Evolutionary conservation across 495 filamentous ascomycete species (phyloP), one percentile per base, ranked within the genome.

Genomic region (Neurospora sp.): DNA sequence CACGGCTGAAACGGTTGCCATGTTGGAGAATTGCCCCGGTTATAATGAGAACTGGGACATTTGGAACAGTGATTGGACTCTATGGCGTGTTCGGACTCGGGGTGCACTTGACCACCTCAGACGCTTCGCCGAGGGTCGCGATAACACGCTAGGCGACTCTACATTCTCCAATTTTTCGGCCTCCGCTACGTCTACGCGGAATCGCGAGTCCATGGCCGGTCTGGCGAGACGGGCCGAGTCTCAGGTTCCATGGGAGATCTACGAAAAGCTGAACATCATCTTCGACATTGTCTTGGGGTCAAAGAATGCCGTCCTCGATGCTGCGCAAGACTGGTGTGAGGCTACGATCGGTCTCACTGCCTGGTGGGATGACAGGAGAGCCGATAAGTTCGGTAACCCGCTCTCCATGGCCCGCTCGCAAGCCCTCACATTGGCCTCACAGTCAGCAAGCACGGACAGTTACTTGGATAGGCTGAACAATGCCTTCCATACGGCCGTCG

Each of bases 321-420:
- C 86, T 69, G 85, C 93, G 11, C 87, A 92, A 76, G 93, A 96
- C 79, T 98, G 94, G 94, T 86, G 94, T 66, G 94, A 98, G 81
- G 93, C 93, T 1, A 91, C 91, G 2, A 81, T 96, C 69, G 91
- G 89, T 5, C 81, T 97, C 66, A 91, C 93, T 11, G 89, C 90
- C 1, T 97, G 94, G 94, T 96, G 94, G 93, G 90, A 94, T 79
- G 92, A 94, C 42, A 88, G 92, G 19, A 89, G 90, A 71, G 86
- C 86, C 21, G 81, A 82, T 6, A 78, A 77, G 73, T 72, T 77
- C 38, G 54, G 71, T 38, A 75, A 78, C 73, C 74, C 77, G 37
- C 75, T 78, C 71, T 72, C 78, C 15, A 70, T 85, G 17, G 83
- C 83, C 34, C 78, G 79, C 71, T 84, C 84, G 21, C 81, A 81